Conservation (phyloP, 805 yeast genomes). For the Lachancea sp. region DNA sequence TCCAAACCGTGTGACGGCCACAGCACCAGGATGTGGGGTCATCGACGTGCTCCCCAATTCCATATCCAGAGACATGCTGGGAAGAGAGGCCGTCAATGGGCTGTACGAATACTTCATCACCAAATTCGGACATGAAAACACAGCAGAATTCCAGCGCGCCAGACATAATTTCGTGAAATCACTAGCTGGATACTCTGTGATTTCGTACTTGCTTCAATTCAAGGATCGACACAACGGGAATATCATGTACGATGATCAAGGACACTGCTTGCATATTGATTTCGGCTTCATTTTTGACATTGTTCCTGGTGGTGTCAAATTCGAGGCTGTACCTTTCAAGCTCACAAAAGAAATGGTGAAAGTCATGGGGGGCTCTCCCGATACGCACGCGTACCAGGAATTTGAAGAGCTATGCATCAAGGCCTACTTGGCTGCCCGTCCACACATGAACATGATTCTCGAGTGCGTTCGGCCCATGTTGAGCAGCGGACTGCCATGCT, state of each 20-base stretch:
- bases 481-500: slow-evolving; percentile 92
- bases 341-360: slow-evolving; percentile 92
- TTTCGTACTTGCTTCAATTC: slow-evolving; percentile 84
- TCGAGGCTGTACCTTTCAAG: slow-evolving; percentile 97
- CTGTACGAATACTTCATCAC: slow-evolving; percentile 85
- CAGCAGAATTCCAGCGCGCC: slow-evolving; percentile 85
- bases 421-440: slow-evolving; percentile 82
- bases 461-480: slow-evolving; percentile 88
- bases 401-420: slow-evolving; percentile 93
- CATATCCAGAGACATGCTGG: slow-evolving; percentile 94
- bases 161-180: slow-evolving; percentile 90
- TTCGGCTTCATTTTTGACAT: slow-evolving; percentile 98
- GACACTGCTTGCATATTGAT: slow-evolving; percentile 92
- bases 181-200: slow-evolving; percentile 88
- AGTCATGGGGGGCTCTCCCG: slow-evolving; percentile 87
- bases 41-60: slow-evolving; percentile 96
- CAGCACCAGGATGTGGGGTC: slow-evolving; percentile 99
- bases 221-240: slow-evolving; percentile 98
- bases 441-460: slow-evolving; percentile 78
- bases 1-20: slow-evolving; percentile 94
- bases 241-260: slow-evolving; percentile 91
- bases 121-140: slow-evolving; percentile 91
- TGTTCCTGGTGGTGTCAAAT: slow-evolving; percentile 97
- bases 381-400: slow-evolving; percentile 84
- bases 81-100: slow-evolving; percentile 98